Evolutionary conservation across 2,329 filamentous ascomycete genomes (phyloP).

Genomic region (Claviceps purpurea): DNA sequence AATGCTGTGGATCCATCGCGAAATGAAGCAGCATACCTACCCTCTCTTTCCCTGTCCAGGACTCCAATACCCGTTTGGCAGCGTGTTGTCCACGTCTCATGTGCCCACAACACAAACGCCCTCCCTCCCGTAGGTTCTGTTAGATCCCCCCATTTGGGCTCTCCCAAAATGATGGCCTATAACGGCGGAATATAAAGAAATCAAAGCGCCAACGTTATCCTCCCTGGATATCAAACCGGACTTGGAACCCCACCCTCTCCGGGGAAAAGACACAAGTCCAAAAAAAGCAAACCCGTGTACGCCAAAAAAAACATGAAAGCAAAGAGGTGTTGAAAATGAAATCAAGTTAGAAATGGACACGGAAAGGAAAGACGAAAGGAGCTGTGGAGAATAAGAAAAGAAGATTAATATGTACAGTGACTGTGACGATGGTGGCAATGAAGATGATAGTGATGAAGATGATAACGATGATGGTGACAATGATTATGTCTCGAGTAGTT

Average conservation of each 20-base stretch:
- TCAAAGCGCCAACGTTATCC: neutral
- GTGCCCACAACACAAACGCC: neutral
- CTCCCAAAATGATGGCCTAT: no score
- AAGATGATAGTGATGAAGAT: neutral
- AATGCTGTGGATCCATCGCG: no score
- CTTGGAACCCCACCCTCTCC: neutral
- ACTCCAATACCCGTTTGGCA: no score
- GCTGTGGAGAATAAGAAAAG: neutral
- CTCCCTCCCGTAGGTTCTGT: no score
- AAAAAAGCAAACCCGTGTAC: constrained; percentile 2
- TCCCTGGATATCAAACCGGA: constrained; percentile 6
- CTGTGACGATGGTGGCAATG: neutral
- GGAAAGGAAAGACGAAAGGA: neutral
- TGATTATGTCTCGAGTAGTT: neutral
- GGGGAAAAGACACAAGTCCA: neutral
- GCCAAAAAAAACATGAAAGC: neutral
- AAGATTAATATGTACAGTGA: neutral
- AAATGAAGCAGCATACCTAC: no score
- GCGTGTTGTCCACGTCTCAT: no score
- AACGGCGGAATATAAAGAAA: neutral
- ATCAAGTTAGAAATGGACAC: neutral
- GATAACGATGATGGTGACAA: neutral
- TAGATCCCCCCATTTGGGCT: no score
- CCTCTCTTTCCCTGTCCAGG: no score
- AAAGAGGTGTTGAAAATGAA: no score